Conservation (phyloP, 352 stramenopile genomes). For the Blastocystis sp. region DNA sequence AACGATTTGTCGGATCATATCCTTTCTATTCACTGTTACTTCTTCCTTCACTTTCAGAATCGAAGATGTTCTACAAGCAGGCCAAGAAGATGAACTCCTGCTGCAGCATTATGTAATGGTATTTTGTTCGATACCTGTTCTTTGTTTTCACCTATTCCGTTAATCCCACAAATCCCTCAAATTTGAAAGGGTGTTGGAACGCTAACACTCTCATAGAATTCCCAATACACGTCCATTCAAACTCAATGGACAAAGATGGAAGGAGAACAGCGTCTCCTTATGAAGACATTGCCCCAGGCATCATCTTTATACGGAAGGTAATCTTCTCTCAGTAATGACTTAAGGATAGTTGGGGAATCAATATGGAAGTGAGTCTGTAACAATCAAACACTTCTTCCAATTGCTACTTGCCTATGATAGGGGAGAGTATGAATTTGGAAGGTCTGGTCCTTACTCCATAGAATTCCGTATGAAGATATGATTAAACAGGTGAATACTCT, state of each 20-base stretch:
- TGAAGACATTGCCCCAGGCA: background rate
- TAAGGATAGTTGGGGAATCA: background rate
- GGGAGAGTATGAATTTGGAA: background rate
- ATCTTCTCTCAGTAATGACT: background rate
- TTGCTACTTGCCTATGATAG: background rate
- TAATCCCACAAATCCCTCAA: background rate
- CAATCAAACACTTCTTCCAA: background rate
- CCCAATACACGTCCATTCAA: background rate
- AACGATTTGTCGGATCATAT: conserved; percentile 83
- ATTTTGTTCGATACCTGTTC: background rate
- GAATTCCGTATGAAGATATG: background rate
- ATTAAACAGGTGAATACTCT: background rate
- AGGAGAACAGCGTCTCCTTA: background rate
- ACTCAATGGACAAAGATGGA: background rate
- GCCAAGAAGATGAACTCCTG: conserved; percentile 97
- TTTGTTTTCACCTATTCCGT: background rate
- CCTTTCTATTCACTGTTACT: background rate
- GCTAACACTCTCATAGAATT: background rate
- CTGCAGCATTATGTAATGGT: conserved; percentile 66
- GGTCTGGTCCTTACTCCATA: background rate
- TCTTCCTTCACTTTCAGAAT: conserved; percentile 60
- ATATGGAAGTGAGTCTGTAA: background rate
- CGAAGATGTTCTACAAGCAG: conserved; percentile 99
- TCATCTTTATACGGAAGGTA: conserved; percentile 2
- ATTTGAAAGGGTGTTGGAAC: no score